Base-by-base conservation (phyloP, 2,329 filamentous ascomycete species). In the Talaromyces atroroseus region DNA sequence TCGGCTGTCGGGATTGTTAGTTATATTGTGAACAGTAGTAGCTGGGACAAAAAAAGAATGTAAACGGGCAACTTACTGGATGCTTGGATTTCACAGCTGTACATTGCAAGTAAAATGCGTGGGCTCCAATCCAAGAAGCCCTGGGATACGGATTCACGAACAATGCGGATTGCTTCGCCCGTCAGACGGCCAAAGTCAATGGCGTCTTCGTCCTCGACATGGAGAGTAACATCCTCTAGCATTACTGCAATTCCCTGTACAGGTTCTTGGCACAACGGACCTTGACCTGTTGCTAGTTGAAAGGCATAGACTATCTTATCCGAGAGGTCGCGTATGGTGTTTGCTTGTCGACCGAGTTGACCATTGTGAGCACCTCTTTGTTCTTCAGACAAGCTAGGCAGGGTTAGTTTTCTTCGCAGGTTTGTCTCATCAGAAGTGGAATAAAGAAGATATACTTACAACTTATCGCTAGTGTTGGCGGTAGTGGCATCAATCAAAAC, bases 71-170 rank as follows among this genome's bases (percentile, higher is more conserved):
- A 75, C 83, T 71, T 79, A 87, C 84, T 92, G 21, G 89, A 92
- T 29, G 92, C 91, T 80, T 97, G 94, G 66, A 99, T 97, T 71
- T 97, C 94, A 71, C 92, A 96, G 55, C 85, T 90, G 77, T 99
- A 99, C 90, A 97, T 97, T 52, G 94, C 94, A 46, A 99, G 84
- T 76, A 97, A 84, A 63, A 99, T 83, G n/a, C 94, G 86, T 0
- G 94, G 89, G 40, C 88, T 92, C 94, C 94, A 99, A 78, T 97
- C 94, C 18, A 96, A 78, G 78, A 97, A 96, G 21, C 87, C 92
- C 61, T 86, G 80, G 51, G 87, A 83, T 59, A 99, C 90, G n/a
- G 86, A 83, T 47, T 90, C 85, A 63, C 92, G 90, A 18, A 92
- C 86, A 0, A 89, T 87, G 71, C 91, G 91, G 76, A 99, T 96